Percentiles rank a stretch among this genome's conserved stretches.
phyloP scores from a whole-genome alignment of 2,329 filamentous ascomycete genomes.

The Diaporthe batatas region DNA sequence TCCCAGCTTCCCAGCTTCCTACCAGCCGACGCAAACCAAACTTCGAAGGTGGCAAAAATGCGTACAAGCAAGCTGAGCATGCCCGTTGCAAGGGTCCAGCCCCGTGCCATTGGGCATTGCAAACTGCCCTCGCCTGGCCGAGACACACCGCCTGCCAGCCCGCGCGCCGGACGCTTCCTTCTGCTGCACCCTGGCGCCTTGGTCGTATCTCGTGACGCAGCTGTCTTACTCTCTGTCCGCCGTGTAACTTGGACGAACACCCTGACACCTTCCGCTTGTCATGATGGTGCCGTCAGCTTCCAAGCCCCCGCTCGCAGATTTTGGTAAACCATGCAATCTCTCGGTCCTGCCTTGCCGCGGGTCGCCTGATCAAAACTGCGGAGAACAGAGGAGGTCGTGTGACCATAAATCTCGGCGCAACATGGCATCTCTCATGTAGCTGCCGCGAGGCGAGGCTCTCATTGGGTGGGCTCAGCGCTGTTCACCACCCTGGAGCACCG shows the following conservation, averaged over 20 bases:
- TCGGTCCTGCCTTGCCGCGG: conserved; percentile 22
- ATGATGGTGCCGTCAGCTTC: conserved; percentile 5
- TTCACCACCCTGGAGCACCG: neutral
- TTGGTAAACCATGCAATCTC: conserved; percentile 4
- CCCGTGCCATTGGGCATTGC: neutral
- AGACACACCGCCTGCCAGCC: conserved; percentile 11
- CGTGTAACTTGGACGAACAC: conserved; percentile 14
- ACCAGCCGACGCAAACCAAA: neutral
- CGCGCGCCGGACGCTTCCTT: conserved; percentile 15
- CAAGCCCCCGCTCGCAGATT: conserved; percentile 19
- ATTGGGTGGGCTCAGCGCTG: conserved; percentile 7
- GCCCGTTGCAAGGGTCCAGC: conserved; percentile 6
- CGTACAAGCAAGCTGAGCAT: neutral
- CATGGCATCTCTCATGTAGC: conserved; percentile 16
- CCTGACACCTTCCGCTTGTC: neutral
- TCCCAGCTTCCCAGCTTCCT: too few relatives aligned
- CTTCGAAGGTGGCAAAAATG: conserved; percentile 2
- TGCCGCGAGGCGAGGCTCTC: neutral
- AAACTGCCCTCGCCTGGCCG: neutral
- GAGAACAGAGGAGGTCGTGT: conserved; percentile 40
- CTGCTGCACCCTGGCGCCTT: conserved; percentile 17
- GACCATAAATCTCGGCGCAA: conserved; percentile 36
- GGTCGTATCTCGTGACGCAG: conserved; percentile 22
- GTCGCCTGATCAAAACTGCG: conserved; percentile 42
- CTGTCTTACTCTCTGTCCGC: conserved; percentile 7